A percentile compares a stretch with the other conserved stretches of the same genome.
Conservation (phyloP, 345 rosid genomes). For the Reutealis trisperma region DNA sequence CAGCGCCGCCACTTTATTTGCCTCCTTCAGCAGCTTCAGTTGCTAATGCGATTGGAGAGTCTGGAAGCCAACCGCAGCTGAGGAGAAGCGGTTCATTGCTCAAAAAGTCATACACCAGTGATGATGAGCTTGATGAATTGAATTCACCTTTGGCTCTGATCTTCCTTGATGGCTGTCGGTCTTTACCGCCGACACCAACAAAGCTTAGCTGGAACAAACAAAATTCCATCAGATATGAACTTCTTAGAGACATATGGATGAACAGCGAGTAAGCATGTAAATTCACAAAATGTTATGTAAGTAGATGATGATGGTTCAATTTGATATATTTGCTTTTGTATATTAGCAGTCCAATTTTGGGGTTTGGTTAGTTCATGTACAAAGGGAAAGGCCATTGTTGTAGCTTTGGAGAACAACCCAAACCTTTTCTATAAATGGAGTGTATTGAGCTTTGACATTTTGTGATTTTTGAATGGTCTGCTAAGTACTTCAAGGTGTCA, state of each 20-base stretch:
- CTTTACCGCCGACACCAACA: slow-evolving; percentile 35
- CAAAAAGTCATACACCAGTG: slow-evolving; percentile 76
- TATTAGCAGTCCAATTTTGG: slow-evolving; percentile 25
- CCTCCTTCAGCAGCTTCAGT: slow-evolving; percentile 67
- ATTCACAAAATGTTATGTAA: slow-evolving; percentile 5
- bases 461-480: too few species aligned
- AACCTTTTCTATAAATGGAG: background rate
- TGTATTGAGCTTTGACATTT: too few species aligned
- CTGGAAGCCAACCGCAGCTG: slow-evolving; percentile 43
- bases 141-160: slow-evolving; percentile 65
- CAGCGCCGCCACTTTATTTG: slow-evolving; percentile 55
- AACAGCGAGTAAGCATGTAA: slow-evolving; percentile 44
- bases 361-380: background rate
- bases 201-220: slow-evolving; percentile 38
- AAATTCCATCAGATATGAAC: slow-evolving; percentile 59
- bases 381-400: slow-evolving; percentile 8
- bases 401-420: slow-evolving; percentile 10
- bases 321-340: slow-evolving; percentile 18
- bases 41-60: slow-evolving; percentile 44
- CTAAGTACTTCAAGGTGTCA: too few species aligned
- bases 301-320: slow-evolving; percentile 3
- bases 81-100: slow-evolving; percentile 59
- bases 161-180: slow-evolving; percentile 33
- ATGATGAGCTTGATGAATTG: slow-evolving; percentile 88
- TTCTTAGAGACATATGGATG: slow-evolving; percentile 78